Evolutionary conservation across 768 basidiomycete species (phyloP).

Genomic region (Boletus tomentosulus): DNA sequence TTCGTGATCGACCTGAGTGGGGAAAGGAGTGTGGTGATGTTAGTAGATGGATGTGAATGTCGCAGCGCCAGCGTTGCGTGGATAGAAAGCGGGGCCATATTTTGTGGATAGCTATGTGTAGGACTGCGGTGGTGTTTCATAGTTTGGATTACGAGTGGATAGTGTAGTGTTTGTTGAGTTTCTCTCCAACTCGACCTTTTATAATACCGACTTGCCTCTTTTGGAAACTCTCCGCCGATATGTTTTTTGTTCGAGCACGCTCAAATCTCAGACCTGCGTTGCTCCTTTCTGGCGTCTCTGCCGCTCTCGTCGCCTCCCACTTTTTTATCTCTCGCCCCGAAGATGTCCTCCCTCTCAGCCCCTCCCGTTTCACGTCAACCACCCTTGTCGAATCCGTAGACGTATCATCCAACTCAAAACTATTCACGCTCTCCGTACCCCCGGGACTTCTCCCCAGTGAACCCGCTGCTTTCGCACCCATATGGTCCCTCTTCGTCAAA

Average conservation of each 20-base stretch:
- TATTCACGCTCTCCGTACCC: slow-evolving; percentile 60
- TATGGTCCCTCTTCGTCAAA: slow-evolving; percentile 80
- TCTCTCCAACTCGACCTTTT: neutral
- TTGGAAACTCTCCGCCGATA: slow-evolving; percentile 9
- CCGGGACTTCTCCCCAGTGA: slow-evolving; percentile 33
- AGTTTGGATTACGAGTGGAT: slow-evolving; percentile 5
- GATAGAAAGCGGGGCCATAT: neutral
- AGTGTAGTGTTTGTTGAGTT: neutral
- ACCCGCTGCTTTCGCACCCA: slow-evolving; percentile 33
- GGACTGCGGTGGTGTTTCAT: slow-evolving; percentile 26
- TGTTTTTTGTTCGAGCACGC: slow-evolving; percentile 10
- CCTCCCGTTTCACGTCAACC: slow-evolving; percentile 52
- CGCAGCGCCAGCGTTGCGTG: slow-evolving; percentile 32
- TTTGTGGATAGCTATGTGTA: slow-evolving; percentile 20
- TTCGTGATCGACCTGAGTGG: slow-evolving; percentile 16
- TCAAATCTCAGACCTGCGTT: slow-evolving; percentile 17
- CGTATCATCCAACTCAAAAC: slow-evolving; percentile 55
- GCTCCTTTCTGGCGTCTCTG: slow-evolving; percentile 37
- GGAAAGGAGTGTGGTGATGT: slow-evolving; percentile 29
- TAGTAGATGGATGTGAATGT: slow-evolving; percentile 4
- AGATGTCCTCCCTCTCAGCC: slow-evolving; percentile 44
- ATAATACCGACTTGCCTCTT: slow-evolving; percentile 14
- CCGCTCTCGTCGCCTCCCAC: slow-evolving; percentile 46
- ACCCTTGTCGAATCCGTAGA: slow-evolving; percentile 51
- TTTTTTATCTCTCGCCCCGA: slow-evolving; percentile 47